A percentile compares a stretch with the other conserved stretches of the same genome.
Conservation (phyloP, 805 yeast genomes). For the Candida berthetii region DNA sequence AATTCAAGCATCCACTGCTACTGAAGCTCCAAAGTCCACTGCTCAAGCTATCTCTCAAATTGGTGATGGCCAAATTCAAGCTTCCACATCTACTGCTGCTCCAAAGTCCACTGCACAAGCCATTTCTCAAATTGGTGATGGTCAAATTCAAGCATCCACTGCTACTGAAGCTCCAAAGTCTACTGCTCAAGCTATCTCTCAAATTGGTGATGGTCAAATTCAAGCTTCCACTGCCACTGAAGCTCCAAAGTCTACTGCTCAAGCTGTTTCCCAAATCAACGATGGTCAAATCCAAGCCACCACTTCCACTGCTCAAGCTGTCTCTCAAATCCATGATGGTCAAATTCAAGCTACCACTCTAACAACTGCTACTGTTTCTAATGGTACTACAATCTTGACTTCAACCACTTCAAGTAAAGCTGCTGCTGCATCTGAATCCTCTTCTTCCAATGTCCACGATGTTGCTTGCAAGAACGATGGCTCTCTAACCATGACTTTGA, state of each 20-base stretch:
- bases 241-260: constrained; percentile 16
- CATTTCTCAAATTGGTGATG: constrained; percentile 14
- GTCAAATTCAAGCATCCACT: constrained; percentile 12
- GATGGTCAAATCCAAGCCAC: constrained; percentile 10
- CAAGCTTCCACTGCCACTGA: constrained; percentile 30
- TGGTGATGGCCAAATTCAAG: constrained; percentile 19
- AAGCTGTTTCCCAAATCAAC: background rate
- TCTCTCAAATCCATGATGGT: constrained; percentile 12
- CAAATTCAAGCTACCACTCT: constrained; percentile 11
- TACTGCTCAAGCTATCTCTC: constrained; percentile 28
- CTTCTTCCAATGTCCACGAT: constrained; percentile 18
- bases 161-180: constrained; percentile 24
- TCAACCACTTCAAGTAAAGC: constrained; percentile 15
- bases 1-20: constrained; percentile 17
- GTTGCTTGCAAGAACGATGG: constrained; percentile 36
- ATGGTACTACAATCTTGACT: constrained; percentile 17
- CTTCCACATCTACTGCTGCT: constrained; percentile 18
- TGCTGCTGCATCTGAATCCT: constrained; percentile 15
- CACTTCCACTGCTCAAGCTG: constrained; percentile 18
- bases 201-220: constrained; percentile 54
- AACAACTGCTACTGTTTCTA: constrained; percentile 14
- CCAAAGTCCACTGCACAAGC: constrained; percentile 16
- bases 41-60: constrained; percentile 15
- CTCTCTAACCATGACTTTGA: constrained; percentile 47
- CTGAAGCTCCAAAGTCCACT: constrained; percentile 16